Conservation (phyloP, 139 green algal genomes). For the Auxenochlorella pyrenoidosa region DNA sequence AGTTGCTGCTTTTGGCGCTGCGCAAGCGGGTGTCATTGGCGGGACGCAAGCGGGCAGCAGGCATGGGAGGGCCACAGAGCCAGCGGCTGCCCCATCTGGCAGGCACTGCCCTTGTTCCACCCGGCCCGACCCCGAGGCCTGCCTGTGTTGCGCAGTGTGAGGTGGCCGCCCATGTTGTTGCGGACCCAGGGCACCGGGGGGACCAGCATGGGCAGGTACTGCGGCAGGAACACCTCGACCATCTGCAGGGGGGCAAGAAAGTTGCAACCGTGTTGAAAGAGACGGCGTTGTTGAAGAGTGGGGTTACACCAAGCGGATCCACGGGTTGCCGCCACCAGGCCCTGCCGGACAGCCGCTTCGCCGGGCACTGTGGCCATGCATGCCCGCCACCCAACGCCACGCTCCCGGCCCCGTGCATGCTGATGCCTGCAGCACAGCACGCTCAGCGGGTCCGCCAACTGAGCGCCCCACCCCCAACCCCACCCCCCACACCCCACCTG, state of each 20-base stretch:
- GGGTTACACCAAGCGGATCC: too few relatives aligned
- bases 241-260: slow-evolving; percentile 34
- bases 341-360: too few relatives aligned
- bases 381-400: too few relatives aligned
- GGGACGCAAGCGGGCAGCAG: too few relatives aligned
- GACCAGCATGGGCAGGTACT: slow-evolving; percentile 82
- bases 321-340: background rate
- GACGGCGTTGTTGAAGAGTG: too few relatives aligned
- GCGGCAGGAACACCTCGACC: slow-evolving; percentile 49
- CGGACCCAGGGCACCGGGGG: slow-evolving; percentile 75
- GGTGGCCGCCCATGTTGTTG: slow-evolving; percentile 68
- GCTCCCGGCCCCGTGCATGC: too few relatives aligned
- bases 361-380: too few relatives aligned
- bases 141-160: slow-evolving; percentile 51
- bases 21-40: too few relatives aligned
- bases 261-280: background rate
- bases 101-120: background rate
- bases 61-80: background rate
- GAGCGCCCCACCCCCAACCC: background rate
- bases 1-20: too few relatives aligned
- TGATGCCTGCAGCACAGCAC: background rate
- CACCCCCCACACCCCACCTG: background rate
- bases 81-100: too few relatives aligned
- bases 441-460: background rate
- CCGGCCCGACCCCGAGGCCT: background rate